These are phyloP conservation scores for Corinectria fuckeliana DNA, from an alignment of 2,329 filamentous ascomycete species.

Conservation along the genomic window DNA sequence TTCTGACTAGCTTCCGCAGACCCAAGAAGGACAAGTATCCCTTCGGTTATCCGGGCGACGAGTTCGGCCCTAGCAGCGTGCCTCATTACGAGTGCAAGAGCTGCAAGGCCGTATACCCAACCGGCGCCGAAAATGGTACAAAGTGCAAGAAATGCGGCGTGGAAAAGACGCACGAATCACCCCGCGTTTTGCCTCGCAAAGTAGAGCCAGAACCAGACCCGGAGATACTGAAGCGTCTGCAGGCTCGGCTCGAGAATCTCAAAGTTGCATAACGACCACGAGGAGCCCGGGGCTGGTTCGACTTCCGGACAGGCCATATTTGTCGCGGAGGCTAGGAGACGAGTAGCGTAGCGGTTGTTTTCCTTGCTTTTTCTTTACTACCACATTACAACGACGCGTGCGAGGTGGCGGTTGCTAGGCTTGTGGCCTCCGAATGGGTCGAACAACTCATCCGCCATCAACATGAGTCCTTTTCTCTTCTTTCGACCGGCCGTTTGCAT, in stretches of 20 bases:
- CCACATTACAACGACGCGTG: slow-evolving; percentile 23
- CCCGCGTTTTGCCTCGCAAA: slow-evolving; percentile 63
- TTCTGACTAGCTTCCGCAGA: slow-evolving; percentile 45
- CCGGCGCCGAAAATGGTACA: slow-evolving; percentile 56
- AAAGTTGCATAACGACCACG: slow-evolving; percentile 41
- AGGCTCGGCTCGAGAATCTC: slow-evolving; percentile 59
- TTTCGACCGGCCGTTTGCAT: slow-evolving; percentile 27
- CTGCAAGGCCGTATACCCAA: slow-evolving; percentile 65
- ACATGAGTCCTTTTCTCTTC: slow-evolving; percentile 25
- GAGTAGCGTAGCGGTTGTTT: slow-evolving; percentile 31
- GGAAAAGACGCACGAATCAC: slow-evolving; percentile 65
- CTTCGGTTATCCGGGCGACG: slow-evolving; percentile 73
- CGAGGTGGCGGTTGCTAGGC: slow-evolving; percentile 18
- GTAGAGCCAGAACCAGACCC: slow-evolving; percentile 68
- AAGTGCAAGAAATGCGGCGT: slow-evolving; percentile 67
- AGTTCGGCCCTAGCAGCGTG: slow-evolving; percentile 57
- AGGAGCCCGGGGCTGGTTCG: neutral
- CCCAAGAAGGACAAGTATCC: slow-evolving; percentile 74
- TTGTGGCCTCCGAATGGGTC: slow-evolving; percentile 16
- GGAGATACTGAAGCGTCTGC: slow-evolving; percentile 62
- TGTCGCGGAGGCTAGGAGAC: slow-evolving; percentile 21
- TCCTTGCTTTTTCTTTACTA: slow-evolving; percentile 24
- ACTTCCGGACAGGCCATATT: neutral
- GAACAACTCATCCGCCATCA: slow-evolving; percentile 20
- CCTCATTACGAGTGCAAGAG: slow-evolving; percentile 66